Conservation (phyloP, 1,284 basidiomycete genomes). For the Rhizoctonia solani region DNA sequence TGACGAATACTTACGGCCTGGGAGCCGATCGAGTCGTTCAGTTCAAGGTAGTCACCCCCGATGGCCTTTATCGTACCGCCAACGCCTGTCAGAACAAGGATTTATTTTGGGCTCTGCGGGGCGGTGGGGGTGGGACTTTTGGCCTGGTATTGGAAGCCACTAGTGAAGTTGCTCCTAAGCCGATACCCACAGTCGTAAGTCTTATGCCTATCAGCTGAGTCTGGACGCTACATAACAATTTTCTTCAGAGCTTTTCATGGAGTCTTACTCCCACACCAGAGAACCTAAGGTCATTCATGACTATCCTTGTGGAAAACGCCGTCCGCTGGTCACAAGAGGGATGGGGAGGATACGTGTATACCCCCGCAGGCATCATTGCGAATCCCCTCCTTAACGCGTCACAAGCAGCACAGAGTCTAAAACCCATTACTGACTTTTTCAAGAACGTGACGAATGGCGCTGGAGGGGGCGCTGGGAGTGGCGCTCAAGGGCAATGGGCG, state of each 20-base stretch:
- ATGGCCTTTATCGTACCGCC: constrained; percentile 49
- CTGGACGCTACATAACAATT: neutral
- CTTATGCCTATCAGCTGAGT: neutral
- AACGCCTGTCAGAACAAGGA: constrained; percentile 49
- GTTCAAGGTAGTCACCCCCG: constrained; percentile 56
- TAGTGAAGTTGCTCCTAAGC: neutral
- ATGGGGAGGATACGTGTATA: constrained; percentile 36
- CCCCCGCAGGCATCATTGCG: constrained; percentile 6
- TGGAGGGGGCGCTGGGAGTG: neutral
- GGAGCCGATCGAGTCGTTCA: constrained; percentile 52
- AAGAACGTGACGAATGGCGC: neutral
- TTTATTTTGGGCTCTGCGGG: constrained; percentile 56
- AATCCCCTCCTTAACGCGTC: constrained; percentile 11
- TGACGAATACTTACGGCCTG: constrained; percentile 23
- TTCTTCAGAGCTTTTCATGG: constrained; percentile 14
- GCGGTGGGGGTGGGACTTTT: constrained; percentile 37
- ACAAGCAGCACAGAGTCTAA: neutral
- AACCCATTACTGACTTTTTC: constrained; percentile 9
- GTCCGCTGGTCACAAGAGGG: constrained; percentile 32
- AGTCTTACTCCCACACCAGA: neutral
- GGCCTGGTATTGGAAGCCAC: constrained; percentile 17
- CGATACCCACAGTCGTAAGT: neutral
- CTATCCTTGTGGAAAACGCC: neutral
- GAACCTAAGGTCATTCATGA: neutral
- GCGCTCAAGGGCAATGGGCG: neutral